Percentiles rank a stretch among this genome's conserved stretches.
Conservation (phyloP, 2,329 filamentous ascomycete genomes). For the Ambrosiella xylebori region DNA sequence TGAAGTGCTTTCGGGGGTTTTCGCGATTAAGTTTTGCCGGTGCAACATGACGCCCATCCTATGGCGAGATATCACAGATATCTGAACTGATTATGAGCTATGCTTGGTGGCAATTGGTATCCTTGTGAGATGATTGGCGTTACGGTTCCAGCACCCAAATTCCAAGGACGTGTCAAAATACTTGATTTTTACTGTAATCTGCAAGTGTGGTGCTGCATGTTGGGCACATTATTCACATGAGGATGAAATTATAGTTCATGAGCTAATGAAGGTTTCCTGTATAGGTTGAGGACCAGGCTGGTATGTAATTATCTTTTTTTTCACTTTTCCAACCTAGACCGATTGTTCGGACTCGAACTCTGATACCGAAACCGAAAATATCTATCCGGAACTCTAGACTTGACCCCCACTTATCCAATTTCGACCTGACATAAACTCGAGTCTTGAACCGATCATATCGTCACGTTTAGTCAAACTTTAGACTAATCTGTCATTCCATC, state of each 20-base stretch:
- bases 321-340: neutral
- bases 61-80: neutral
- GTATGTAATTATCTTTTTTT: constrained; percentile 29
- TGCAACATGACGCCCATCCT: neutral
- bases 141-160: neutral
- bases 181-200: neutral
- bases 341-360: too few relatives aligned
- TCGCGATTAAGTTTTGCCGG: neutral
- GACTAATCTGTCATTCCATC: neutral
- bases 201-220: neutral
- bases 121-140: neutral
- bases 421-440: neutral
- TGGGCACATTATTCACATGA: neutral
- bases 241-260: neutral
- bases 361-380: too few relatives aligned
- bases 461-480: neutral
- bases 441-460: neutral
- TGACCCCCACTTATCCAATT: neutral
- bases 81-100: constrained; percentile 12
- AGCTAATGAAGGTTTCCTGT: constrained; percentile 10
- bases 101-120: neutral
- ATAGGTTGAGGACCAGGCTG: constrained; percentile 50
- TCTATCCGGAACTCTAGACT: neutral
- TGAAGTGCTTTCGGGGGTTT: neutral
- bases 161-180: neutral